These are phyloP conservation scores for Penicillium atrosanguineum DNA, from an alignment of 495 filamentous ascomycete genomes.

Conservation along the genomic window DNA sequence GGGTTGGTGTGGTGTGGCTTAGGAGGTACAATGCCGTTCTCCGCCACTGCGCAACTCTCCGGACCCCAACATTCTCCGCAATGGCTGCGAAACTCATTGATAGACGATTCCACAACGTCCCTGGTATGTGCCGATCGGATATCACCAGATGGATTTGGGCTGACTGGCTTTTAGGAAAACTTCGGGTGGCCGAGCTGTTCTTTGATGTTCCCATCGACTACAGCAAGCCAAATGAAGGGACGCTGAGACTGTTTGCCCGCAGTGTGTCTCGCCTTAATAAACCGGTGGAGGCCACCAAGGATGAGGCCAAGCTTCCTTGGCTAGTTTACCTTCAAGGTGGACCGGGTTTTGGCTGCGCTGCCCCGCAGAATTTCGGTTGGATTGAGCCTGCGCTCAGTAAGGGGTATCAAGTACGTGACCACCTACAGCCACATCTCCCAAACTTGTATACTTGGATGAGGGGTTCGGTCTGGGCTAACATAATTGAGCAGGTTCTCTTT, in stretches of 20 bases:
- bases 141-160: neutral
- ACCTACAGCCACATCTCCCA: neutral
- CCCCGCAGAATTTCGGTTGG: conserved; percentile 69
- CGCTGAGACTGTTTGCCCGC: conserved; percentile 72
- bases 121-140: conserved; percentile 27
- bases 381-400: conserved; percentile 68
- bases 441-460: neutral
- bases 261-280: conserved; percentile 62
- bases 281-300: conserved; percentile 53
- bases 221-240: conserved; percentile 56
- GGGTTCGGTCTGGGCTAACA: neutral
- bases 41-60: conserved; percentile 7
- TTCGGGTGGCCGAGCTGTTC: conserved; percentile 75
- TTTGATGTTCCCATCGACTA: conserved; percentile 84
- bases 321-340: conserved; percentile 71
- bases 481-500: conserved; percentile 59
- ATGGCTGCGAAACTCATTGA: conserved; percentile 48
- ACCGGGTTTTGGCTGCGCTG: conserved; percentile 69
- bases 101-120: conserved; percentile 41
- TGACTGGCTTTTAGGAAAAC: conserved; percentile 55
- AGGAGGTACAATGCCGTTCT: neutral
- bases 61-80: conserved; percentile 1
- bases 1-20: neutral
- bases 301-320: conserved; percentile 57
- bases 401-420: conserved; percentile 63